phyloP scores from a whole-genome alignment of 129 eudicot species.

The Smallanthus sonchifolius region DNA sequence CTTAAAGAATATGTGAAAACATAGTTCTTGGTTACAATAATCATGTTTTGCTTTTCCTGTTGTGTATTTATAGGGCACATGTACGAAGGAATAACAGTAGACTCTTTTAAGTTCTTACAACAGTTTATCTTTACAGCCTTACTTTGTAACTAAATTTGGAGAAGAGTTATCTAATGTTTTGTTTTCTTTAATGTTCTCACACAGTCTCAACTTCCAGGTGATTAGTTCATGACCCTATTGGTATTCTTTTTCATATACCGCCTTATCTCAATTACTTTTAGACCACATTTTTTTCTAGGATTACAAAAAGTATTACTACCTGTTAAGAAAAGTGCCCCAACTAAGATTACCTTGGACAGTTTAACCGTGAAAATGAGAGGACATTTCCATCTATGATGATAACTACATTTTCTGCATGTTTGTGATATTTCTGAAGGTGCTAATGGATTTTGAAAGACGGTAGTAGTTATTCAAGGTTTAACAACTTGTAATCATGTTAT shows the following conservation, averaged over 20 bases:
- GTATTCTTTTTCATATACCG: background rate
- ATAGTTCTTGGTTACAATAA: background rate
- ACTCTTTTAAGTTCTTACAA: background rate
- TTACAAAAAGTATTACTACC: background rate
- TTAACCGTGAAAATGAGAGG: background rate
- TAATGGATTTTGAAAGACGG: background rate
- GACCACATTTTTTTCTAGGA: background rate
- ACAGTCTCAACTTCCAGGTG: background rate
- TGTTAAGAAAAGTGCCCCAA: background rate
- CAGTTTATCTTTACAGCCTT: background rate
- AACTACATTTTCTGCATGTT: background rate
- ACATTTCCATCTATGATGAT: background rate
- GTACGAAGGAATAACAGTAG: background rate
- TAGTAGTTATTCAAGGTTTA: background rate
- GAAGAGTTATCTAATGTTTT: background rate
- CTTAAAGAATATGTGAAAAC: background rate
- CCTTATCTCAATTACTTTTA: background rate
- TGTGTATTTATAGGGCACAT: background rate
- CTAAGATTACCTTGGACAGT: background rate
- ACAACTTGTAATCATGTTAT: background rate
- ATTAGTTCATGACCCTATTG: background rate
- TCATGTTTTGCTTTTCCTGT: background rate
- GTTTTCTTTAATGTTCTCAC: background rate
- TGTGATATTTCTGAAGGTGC: background rate
- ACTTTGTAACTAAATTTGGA: background rate